A percentile compares a stretch with the other conserved stretches of the same genome.
Evolutionary conservation across 164 flowering plant species (phyloP).

Genomic region (Umbellularia californica): DNA sequence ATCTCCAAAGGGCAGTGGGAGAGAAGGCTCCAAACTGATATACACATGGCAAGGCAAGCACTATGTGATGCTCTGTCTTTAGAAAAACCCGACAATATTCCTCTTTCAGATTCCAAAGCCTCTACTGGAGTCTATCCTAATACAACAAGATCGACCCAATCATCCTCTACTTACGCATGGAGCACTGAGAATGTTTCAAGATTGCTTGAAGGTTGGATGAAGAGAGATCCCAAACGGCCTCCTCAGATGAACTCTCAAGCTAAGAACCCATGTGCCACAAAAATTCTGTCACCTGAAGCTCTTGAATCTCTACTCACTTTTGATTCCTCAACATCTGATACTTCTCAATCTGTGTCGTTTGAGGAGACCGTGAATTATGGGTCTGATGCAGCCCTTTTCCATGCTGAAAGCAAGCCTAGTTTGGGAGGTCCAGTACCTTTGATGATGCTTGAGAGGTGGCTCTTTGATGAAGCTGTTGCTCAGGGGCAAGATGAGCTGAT

Average conservation of each 20-base stretch:
- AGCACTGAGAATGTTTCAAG: constrained; percentile 74
- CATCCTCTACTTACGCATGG: constrained; percentile 46
- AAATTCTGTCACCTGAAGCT: constrained; percentile 30
- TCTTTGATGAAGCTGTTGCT: constrained; percentile 46
- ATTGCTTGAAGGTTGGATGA: constrained; percentile 66
- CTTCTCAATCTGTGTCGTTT: constrained; percentile 35
- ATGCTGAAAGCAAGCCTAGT: constrained; percentile 43
- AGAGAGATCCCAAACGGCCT: constrained; percentile 28
- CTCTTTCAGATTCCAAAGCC: constrained; percentile 10
- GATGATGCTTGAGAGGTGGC: constrained; percentile 74
- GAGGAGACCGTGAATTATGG: constrained; percentile 9
- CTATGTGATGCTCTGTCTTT: constrained; percentile 75
- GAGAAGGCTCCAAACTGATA: constrained; percentile 87
- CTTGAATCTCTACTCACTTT: constrained; percentile 48
- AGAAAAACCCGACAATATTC: constrained; percentile 28
- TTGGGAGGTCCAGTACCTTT: constrained; percentile 26
- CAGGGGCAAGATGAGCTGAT: constrained; percentile 36
- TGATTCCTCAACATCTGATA: constrained; percentile 42
- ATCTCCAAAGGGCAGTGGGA: constrained; percentile 84
- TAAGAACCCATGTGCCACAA: constrained; percentile 5
- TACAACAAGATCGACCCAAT: constrained; percentile 2
- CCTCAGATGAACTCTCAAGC: constrained; percentile 12
- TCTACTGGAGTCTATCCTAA: neutral
- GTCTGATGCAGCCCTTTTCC: constrained; percentile 30
- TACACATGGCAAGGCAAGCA: constrained; percentile 74